Percentiles rank a stretch among this genome's conserved stretches.
Conservation (phyloP, 257 asterid species). For the Lantana camara region DNA sequence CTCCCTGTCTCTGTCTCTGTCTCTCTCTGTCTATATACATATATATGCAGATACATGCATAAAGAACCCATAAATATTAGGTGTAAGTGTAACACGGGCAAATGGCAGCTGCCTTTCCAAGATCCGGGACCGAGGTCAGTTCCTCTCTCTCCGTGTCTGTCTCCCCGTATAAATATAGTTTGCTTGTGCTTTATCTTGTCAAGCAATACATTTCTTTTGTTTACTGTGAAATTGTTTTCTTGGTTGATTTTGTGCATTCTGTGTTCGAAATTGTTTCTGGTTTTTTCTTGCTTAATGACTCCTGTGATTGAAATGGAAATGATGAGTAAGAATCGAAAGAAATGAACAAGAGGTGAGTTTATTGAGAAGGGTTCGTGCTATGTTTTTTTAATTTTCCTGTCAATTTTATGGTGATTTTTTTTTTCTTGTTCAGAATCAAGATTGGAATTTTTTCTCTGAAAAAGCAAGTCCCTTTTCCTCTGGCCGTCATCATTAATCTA, state of each 20-base stretch:
- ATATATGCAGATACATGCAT: slow-evolving; percentile 17
- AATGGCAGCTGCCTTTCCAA: background rate
- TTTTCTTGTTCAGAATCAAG: slow-evolving; percentile 6
- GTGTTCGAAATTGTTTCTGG: slow-evolving; percentile 17
- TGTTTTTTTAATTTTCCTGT: background rate
- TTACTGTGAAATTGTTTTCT: background rate
- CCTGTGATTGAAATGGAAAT: background rate
- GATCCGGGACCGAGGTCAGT: slow-evolving; percentile 19
- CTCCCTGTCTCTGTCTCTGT: no score
- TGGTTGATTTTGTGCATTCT: slow-evolving; percentile 19
- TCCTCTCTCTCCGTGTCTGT: background rate
- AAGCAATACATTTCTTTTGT: background rate
- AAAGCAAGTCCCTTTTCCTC: background rate
- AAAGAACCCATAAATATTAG: background rate
- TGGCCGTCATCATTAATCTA: background rate
- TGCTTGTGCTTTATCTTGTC: background rate
- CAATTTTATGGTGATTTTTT: background rate
- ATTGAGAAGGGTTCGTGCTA: slow-evolving; percentile 2
- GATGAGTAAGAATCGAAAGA: background rate
- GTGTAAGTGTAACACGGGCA: background rate
- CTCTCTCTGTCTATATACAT: background rate
- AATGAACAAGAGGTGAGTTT: no score
- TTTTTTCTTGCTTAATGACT: background rate
- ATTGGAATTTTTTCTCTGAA: no score
- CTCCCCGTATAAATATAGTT: background rate